These are phyloP conservation scores for Yamadazyma epiphylla DNA, from an alignment of 1,139 yeast genomes.

Conservation along the genomic window DNA sequence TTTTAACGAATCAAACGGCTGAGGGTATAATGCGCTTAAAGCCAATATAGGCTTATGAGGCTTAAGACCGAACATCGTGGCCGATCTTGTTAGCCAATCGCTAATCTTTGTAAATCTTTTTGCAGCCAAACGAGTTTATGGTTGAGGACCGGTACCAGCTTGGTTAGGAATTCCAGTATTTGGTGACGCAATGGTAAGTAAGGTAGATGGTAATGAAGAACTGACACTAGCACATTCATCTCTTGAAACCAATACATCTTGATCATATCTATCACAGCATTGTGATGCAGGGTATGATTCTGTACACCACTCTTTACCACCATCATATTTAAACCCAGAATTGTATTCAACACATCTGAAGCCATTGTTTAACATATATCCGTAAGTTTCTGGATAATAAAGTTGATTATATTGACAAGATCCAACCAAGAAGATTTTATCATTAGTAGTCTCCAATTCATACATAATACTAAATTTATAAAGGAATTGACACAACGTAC, in stretches of 20 bases:
- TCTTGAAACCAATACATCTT: constrained; percentile 14
- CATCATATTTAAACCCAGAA: constrained; percentile 17
- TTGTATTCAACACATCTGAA: constrained; percentile 20
- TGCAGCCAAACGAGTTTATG: no score
- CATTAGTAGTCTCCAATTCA: constrained; percentile 15
- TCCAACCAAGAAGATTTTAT: constrained; percentile 18
- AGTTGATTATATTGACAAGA: constrained; percentile 14
- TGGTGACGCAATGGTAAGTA: neutral
- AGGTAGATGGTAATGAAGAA: constrained; percentile 1
- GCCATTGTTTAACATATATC: constrained; percentile 9
- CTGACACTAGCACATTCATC: constrained; percentile 13
- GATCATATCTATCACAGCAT: constrained; percentile 8
- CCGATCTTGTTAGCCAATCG: no score
- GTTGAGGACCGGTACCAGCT: neutral
- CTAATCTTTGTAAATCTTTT: no score
- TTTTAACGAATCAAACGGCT: no score
- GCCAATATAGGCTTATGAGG: no score
- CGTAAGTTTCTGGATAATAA: constrained; percentile 14
- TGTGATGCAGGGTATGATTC: constrained; percentile 15
- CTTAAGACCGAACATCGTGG: no score
- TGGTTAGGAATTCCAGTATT: neutral
- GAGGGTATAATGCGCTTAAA: no score
- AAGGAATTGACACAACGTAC: constrained; percentile 17
- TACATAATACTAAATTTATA: constrained; percentile 17
- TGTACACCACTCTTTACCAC: constrained; percentile 19